Conservation (phyloP, 2,329 filamentous ascomycete genomes). For the Fusarium austroafricanum region DNA sequence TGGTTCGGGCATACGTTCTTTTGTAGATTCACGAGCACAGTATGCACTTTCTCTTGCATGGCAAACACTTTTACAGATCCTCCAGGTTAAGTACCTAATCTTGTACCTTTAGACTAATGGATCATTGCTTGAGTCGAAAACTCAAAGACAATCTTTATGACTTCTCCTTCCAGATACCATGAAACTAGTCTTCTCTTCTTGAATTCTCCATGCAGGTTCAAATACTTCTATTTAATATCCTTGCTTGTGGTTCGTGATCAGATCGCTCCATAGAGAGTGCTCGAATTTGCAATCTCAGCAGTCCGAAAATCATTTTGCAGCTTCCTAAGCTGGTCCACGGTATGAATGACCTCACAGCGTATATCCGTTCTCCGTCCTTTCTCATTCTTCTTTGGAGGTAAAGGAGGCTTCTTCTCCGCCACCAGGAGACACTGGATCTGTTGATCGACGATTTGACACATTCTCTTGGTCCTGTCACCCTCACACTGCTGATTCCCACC, state of each 20-base stretch:
- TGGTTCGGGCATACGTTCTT: too few species aligned
- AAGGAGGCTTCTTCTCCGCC: not conserved
- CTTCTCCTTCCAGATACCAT: too few species aligned
- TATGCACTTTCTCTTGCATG: too few species aligned
- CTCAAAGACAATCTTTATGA: too few species aligned
- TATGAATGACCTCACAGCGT: too few species aligned
- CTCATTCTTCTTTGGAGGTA: not conserved
- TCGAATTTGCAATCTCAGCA: not conserved
- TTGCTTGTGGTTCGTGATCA: not conserved
- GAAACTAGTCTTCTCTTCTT: not conserved
- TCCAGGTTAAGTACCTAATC: too few species aligned
- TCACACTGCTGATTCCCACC: not conserved
- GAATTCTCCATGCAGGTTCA: not conserved
- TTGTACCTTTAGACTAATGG: too few species aligned
- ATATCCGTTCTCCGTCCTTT: not conserved
- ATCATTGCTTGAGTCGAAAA: too few species aligned
- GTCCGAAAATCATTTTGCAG: not conserved
- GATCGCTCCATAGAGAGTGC: not conserved
- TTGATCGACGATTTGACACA: not conserved
- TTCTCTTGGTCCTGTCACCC: not conserved
- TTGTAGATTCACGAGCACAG: too few species aligned
- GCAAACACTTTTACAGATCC: too few species aligned
- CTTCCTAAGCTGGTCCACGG: not conserved
- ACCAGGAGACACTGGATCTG: not conserved
- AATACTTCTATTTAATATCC: not conserved